Evolutionary conservation across 2,329 filamentous ascomycete genomes (phyloP).

Genomic region (Botrytis byssoidea): DNA sequence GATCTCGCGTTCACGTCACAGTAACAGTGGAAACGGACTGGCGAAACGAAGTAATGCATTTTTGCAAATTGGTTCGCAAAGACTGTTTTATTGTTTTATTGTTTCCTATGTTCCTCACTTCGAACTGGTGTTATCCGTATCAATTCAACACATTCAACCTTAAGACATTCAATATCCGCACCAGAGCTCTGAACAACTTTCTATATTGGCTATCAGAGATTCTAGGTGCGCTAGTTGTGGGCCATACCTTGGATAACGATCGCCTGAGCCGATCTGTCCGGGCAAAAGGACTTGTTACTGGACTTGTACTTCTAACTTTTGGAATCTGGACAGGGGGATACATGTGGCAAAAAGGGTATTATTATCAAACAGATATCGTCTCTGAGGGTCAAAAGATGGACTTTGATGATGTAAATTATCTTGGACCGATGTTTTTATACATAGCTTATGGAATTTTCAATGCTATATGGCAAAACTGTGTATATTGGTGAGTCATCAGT

Average conservation of each 20-base stretch:
- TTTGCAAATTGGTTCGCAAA: conserved; percentile 65
- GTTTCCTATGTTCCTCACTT: conserved; percentile 77
- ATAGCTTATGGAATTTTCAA: conserved; percentile 88
- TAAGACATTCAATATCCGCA: conserved; percentile 69
- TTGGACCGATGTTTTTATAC: conserved; percentile 82
- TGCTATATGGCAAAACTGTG: conserved; percentile 80
- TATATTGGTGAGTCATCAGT: conserved; percentile 67
- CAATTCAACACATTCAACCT: conserved; percentile 73
- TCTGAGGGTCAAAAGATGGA: conserved; percentile 44
- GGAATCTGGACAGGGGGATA: conserved; percentile 78
- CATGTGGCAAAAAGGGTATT: conserved; percentile 66
- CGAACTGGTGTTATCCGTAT: conserved; percentile 76
- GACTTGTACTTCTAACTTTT: conserved; percentile 64
- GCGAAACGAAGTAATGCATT: conserved; percentile 71
- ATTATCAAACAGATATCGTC: conserved; percentile 42
- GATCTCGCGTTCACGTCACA: conserved; percentile 64
- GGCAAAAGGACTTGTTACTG: conserved; percentile 51
- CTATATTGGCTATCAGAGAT: conserved; percentile 78
- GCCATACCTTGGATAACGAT: conserved; percentile 63
- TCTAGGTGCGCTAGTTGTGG: conserved; percentile 68
- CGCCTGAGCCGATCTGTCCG: conserved; percentile 60
- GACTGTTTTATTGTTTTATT: conserved; percentile 71
- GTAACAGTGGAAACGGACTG: conserved; percentile 84
- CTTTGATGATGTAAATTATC: conserved; percentile 64
- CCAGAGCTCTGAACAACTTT: conserved; percentile 68